Base-by-base conservation (phyloP, 208 protist species). In the Blastocrithidia nonstop region DNA sequence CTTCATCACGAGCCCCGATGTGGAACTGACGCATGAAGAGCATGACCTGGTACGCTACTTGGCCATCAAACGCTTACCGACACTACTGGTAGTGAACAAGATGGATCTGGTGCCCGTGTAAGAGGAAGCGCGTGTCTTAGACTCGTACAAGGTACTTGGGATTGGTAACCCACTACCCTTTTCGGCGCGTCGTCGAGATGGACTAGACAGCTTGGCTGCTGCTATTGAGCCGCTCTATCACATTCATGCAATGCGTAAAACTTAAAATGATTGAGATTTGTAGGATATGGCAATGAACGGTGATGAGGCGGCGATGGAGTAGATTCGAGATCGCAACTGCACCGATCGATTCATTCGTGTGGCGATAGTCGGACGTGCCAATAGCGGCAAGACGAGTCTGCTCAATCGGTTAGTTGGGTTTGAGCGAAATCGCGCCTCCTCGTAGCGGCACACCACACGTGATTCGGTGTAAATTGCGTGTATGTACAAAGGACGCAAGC, bases 381-480 rank as follows among this genome's bases (percentile, higher is more conserved):
- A 96, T 62, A 81, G 72, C 50, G 92, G 92, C 17, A 96, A 96
- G 50, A 92, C 74, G 16, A 96, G 85, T 27, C 61, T 96, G 4
- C 67, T 96, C 28, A 96, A 96, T 58, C 70, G 88, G 16, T 74
- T 96, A 13, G 69, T 95, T 4, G 88, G 86, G n/a, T 83, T 84
- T 45, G 83, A 95, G 66, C 64, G 86, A 16, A 76, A 71, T 41
- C 75, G 82, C 4, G 75, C 84, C 0, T 72, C 84, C 6, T 67
- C 81, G 27, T 71, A 90, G 41, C 50, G 61, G 13, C 89, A 93
- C 47, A 94, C 89, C 6, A 96, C 92, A 3, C 73, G 89, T 23
- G 92, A 96, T 45, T 74, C 88, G 0, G 69, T 96, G 1, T 83
- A 95, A 53, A 58, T 92, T 8, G 50, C 71, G 9, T 93, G 84